Conservation (phyloP, 768 basidiomycete species). For the Lactarius vividus region DNA sequence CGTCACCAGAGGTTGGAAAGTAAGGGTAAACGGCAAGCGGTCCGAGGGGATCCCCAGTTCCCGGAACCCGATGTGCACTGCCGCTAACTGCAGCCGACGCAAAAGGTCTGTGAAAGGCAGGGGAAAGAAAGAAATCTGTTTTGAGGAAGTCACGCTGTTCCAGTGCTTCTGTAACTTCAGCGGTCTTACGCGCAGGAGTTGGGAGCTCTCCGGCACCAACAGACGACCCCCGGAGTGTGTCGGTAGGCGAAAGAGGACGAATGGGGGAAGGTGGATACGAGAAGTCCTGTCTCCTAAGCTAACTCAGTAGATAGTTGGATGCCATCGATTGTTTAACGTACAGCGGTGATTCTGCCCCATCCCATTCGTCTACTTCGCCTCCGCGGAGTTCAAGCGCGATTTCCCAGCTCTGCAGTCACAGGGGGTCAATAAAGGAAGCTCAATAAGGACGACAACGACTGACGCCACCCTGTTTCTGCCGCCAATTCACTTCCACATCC, state of each 20-base stretch:
- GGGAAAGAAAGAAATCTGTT: not conserved
- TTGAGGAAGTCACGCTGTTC: not conserved
- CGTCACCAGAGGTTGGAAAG: constrained; percentile 40
- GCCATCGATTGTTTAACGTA: not conserved
- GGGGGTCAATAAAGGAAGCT: not conserved
- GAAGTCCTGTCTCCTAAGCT: not conserved
- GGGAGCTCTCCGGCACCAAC: not conserved
- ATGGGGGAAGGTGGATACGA: not conserved
- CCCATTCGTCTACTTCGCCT: constrained; percentile 10
- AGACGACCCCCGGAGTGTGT: not conserved
- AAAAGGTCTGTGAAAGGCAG: not conserved
- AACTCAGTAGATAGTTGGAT: not conserved
- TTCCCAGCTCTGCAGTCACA: constrained; percentile 11
- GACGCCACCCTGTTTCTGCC: constrained; percentile 27
- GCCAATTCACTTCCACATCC: constrained; percentile 42
- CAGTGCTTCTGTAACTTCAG: not conserved
- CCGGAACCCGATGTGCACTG: not conserved
- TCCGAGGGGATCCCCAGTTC: constrained; percentile 18
- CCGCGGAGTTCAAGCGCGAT: constrained; percentile 14
- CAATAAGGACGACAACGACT: constrained; percentile 14
- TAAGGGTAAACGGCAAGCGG: constrained; percentile 53
- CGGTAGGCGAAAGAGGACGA: not conserved
- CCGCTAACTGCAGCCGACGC: not conserved
- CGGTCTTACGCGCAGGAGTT: not conserved
- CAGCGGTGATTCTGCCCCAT: not conserved